Conservation (phyloP, 2,329 filamentous ascomycete species). For the Tolypocladium cylindrosporum region DNA sequence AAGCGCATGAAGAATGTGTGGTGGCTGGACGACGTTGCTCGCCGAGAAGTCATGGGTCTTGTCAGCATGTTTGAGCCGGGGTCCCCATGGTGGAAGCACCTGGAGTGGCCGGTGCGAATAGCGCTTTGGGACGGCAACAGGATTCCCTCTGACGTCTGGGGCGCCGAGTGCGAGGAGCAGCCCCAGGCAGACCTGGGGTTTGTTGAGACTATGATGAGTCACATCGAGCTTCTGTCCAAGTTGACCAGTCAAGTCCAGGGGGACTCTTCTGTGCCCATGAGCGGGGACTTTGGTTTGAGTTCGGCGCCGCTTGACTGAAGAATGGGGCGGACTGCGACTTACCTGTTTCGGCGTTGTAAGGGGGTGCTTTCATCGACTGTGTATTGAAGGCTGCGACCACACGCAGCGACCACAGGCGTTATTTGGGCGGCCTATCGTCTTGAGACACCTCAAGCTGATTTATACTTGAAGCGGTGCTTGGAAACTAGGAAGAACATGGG, state of each 20-base stretch:
- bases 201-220: conserved; percentile 25
- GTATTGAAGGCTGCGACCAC: background rate
- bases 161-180: conserved; percentile 37
- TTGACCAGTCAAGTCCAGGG: conserved; percentile 21
- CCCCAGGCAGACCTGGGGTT: conserved; percentile 22
- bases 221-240: conserved; percentile 30
- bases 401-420: background rate
- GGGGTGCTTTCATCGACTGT: background rate
- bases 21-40: conserved; percentile 61
- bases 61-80: conserved; percentile 48
- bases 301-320: conserved; percentile 22
- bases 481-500: background rate
- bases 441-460: background rate
- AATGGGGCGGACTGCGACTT: background rate
- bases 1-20: conserved; percentile 53
- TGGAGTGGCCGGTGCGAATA: conserved; percentile 51
- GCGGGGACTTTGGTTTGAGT: conserved; percentile 20
- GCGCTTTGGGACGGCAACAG: conserved; percentile 43
- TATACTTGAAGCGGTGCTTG: background rate
- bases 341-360: background rate
- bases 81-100: conserved; percentile 50
- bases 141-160: conserved; percentile 49
- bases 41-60: conserved; percentile 55
- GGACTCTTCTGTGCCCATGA: conserved; percentile 16
- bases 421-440: background rate